Conservation (phyloP, 1,284 basidiomycete species). For the Ceratobasidium sp. region DNA sequence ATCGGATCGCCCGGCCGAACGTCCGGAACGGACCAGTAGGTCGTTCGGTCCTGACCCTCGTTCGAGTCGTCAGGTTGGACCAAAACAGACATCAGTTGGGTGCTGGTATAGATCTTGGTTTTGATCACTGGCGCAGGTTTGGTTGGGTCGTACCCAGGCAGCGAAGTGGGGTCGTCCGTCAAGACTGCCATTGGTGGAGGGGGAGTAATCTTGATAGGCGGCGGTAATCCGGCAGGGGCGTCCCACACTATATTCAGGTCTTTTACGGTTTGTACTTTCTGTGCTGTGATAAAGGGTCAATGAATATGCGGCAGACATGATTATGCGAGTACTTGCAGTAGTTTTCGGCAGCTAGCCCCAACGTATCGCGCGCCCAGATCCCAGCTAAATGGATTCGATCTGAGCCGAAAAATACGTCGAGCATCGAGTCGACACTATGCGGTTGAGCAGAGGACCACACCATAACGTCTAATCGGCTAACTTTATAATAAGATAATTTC, state of each 20-base stretch:
- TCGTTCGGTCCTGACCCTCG: slow-evolving; percentile 23
- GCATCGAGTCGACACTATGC: slow-evolving; percentile 72
- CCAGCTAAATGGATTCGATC: slow-evolving; percentile 60
- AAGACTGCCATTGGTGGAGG: slow-evolving; percentile 47
- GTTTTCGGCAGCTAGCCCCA: slow-evolving; percentile 67
- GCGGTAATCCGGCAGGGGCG: slow-evolving; percentile 54
- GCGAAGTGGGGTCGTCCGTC: neutral
- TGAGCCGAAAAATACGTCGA: slow-evolving; percentile 49
- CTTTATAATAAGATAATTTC: neutral
- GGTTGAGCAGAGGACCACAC: slow-evolving; percentile 90
- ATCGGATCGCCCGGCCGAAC: slow-evolving; percentile 33
- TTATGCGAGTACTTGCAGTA: slow-evolving; percentile 65
- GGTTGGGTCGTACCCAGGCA: slow-evolving; percentile 48
- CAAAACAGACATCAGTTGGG: slow-evolving; percentile 12
- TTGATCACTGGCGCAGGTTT: slow-evolving; percentile 20
- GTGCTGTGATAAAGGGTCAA: slow-evolving; percentile 57
- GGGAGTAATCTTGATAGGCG: slow-evolving; percentile 42
- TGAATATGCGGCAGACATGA: slow-evolving; percentile 42
- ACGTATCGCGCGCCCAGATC: slow-evolving; percentile 82
- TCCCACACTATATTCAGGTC: slow-evolving; percentile 81
- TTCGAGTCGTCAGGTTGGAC: slow-evolving; percentile 16
- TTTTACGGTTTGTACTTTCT: slow-evolving; percentile 77
- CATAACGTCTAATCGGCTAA: slow-evolving; percentile 77
- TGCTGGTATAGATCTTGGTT: slow-evolving; percentile 25
- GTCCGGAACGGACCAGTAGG: slow-evolving; percentile 22